These are phyloP conservation scores for Quercus robur DNA, from an alignment of 306 rosid genomes.

Conservation along the genomic window DNA sequence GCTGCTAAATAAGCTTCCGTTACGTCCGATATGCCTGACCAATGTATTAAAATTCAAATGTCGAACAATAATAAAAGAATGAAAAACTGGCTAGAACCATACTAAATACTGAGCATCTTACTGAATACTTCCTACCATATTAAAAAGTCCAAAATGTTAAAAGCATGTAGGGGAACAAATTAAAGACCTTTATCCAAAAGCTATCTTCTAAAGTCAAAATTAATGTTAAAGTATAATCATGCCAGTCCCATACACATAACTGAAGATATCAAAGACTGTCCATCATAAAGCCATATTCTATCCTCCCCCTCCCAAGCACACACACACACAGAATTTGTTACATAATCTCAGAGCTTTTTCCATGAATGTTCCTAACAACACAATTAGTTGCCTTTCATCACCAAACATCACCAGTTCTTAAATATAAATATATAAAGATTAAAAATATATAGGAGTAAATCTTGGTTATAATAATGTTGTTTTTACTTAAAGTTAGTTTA, in stretches of 20 bases:
- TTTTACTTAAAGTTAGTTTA: no score
- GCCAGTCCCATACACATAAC: no score
- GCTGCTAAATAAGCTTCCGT: conserved; percentile 81
- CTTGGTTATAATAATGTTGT: neutral
- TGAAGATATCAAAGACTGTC: no score
- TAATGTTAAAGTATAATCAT: neutral
- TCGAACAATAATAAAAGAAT: neutral
- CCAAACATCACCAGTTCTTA: no score
- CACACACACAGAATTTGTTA: no score
- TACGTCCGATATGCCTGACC: conserved; percentile 85
- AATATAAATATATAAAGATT: neutral
- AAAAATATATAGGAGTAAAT: neutral
- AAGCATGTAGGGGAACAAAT: neutral
- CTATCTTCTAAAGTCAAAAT: neutral
- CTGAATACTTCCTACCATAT: no score
- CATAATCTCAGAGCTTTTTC: no score
- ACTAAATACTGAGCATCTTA: neutral
- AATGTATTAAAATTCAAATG: conserved; percentile 16
- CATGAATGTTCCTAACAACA: no score
- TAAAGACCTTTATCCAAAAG: neutral
- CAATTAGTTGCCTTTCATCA: no score
- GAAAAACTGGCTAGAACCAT: neutral
- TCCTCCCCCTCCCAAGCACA: no score
- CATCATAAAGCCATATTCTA: no score
- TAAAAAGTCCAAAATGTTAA: neutral